Base-by-base conservation (phyloP, 495 filamentous ascomycete species). In the Penicilliopsis zonata region DNA sequence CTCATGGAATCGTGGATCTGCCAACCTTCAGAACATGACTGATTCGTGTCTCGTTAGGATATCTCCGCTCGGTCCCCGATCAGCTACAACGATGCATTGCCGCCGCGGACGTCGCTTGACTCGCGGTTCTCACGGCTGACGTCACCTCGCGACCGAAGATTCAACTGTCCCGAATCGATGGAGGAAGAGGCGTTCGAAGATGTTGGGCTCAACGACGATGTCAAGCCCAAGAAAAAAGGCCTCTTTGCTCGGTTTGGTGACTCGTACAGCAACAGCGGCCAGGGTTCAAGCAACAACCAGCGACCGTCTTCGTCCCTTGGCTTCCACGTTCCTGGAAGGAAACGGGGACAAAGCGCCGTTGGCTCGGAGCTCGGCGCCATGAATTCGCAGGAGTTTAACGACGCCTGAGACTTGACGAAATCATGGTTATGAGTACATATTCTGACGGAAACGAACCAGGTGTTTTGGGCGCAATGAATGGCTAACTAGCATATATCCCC, bases 61-160 rank as follows among this genome's bases (percentile, higher is more conserved):
- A 94, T 95, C 31, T 92, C 80, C 31, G 88, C 88, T 14, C 79
- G 80, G 37, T 92, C 85, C 15, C 90, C 87, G 3, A 53, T 90
- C 28, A 44, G 66, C 35, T 66, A 72, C 32, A 54, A 74, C 35
- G 72, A 74, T 34, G 50, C 65, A 20, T 42, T 49, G 19, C 63
- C 67, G 7, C 68, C 78, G 14, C 79, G 86, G 29, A 79, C 78
- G 36, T 86, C 80, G 33, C 76, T 94, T 36, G 87, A 95, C 55
- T 81, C 80, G 27, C 69, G 72, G 20, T 63, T 75, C 36, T 63
- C 64, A 28, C 67, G 72, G 33, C 52, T 72, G 34, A 53, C 43
- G 18, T 55, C 56, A 1, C 67, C 70, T 27, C 65, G 28, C 60
- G 59, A 25, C 52, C 72, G 24, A 65, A 52, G 61, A 35, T 70